These are phyloP conservation scores for Xylariaceae sp. DNA, from an alignment of 2,329 filamentous ascomycete genomes.

Conservation along the genomic window DNA sequence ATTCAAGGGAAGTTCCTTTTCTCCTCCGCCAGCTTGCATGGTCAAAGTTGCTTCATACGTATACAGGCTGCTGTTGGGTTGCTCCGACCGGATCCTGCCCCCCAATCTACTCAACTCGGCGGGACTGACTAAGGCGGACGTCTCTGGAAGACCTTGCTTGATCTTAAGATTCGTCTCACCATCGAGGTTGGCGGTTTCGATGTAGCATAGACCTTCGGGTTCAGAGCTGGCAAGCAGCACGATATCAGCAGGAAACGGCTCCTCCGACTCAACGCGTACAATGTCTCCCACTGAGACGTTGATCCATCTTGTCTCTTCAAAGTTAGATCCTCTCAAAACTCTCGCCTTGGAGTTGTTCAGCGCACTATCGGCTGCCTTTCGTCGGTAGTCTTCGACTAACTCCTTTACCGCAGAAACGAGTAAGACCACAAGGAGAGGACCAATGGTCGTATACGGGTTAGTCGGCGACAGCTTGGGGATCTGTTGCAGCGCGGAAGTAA, in stretches of 20 bases:
- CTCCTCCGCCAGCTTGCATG: slow-evolving; percentile 81
- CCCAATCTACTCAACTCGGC: slow-evolving; percentile 79
- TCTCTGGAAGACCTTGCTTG: slow-evolving; percentile 95
- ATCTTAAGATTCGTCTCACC: slow-evolving; percentile 98
- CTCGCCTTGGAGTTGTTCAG: slow-evolving; percentile 84
- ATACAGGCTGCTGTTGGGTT: slow-evolving; percentile 96
- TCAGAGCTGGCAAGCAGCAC: slow-evolving; percentile 92
- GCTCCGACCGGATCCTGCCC: slow-evolving; percentile 85
- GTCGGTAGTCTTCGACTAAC: slow-evolving; percentile 84
- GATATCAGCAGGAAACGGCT: slow-evolving; percentile 90
- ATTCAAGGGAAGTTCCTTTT: slow-evolving; percentile 84
- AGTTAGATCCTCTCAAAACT: slow-evolving; percentile 76
- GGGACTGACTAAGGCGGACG: slow-evolving; percentile 77
- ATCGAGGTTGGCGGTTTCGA: slow-evolving; percentile 95
- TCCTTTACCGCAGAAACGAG: slow-evolving; percentile 95
- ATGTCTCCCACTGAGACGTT: slow-evolving; percentile 91
- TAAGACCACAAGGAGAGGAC: slow-evolving; percentile 82
- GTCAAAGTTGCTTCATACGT: slow-evolving; percentile 96
- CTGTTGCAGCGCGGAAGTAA: slow-evolving; percentile 90
- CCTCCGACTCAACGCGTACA: slow-evolving; percentile 85
- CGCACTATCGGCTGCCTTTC: slow-evolving; percentile 78
- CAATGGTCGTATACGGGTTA: slow-evolving; percentile 93
- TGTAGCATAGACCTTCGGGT: slow-evolving; percentile 95
- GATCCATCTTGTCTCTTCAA: slow-evolving; percentile 87
- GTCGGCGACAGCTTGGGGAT: slow-evolving; percentile 93